phyloP scores from a whole-genome alignment of 2,329 filamentous ascomycete genomes.

The Blumeria hordei region DNA sequence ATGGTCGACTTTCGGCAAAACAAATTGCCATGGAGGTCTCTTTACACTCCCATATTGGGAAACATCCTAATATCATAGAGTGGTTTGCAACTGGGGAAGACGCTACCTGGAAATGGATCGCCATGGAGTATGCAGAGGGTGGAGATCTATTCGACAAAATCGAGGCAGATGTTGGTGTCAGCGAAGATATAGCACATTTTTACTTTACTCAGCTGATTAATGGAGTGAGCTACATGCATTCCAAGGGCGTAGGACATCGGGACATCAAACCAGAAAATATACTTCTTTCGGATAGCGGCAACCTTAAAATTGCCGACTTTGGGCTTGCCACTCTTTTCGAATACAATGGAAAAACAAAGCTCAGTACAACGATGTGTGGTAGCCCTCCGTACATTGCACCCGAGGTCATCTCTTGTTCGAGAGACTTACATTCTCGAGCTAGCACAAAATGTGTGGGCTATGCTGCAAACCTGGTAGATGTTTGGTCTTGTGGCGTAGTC shows the following conservation, averaged over 20 bases:
- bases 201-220: slow-evolving; percentile 85
- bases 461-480: slow-evolving; percentile 58
- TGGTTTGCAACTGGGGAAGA: slow-evolving; percentile 82
- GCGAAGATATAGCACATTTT: slow-evolving; percentile 80
- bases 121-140: slow-evolving; percentile 89
- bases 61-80: slow-evolving; percentile 82
- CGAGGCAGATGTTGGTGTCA: slow-evolving; percentile 87
- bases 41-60: slow-evolving; percentile 67
- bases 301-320: slow-evolving; percentile 89
- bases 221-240: slow-evolving; percentile 87
- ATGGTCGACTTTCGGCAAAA: slow-evolving; percentile 70
- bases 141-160: slow-evolving; percentile 99
- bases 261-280: slow-evolving; percentile 93
- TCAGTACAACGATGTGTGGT: slow-evolving; percentile 74
- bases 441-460: slow-evolving; percentile 34
- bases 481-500: slow-evolving; percentile 98
- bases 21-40: slow-evolving; percentile 84
- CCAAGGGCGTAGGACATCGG: slow-evolving; percentile 80
- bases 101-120: slow-evolving; percentile 77
- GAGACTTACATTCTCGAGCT: slow-evolving; percentile 20
- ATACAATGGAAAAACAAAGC: slow-evolving; percentile 61
- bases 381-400: slow-evolving; percentile 95
- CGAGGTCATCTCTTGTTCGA: slow-evolving; percentile 43
- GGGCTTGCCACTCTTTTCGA: slow-evolving; percentile 85
- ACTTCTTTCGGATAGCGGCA: slow-evolving; percentile 58